phyloP scores from a whole-genome alignment of 164 flowering plant species.

The Aristolochia californica region DNA sequence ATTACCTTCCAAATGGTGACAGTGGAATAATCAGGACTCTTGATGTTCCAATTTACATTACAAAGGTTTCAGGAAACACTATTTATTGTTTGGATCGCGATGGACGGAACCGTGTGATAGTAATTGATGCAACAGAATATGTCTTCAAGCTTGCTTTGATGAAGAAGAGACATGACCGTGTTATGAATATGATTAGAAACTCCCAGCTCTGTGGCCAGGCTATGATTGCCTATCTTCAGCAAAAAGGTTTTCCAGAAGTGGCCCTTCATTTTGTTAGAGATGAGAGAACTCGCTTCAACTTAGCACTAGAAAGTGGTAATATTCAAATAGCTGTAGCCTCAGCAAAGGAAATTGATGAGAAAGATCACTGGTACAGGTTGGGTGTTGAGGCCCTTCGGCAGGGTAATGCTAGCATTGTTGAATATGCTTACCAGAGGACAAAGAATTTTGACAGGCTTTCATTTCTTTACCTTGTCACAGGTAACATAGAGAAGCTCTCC shows the following conservation, averaged over 20 bases:
- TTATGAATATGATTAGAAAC: slow-evolving; percentile 64
- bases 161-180: slow-evolving; percentile 65
- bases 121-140: slow-evolving; percentile 82
- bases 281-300: slow-evolving; percentile 70
- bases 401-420: slow-evolving; percentile 84
- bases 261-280: slow-evolving; percentile 89
- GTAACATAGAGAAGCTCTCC: slow-evolving; percentile 69
- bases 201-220: slow-evolving; percentile 93
- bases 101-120: slow-evolving; percentile 51
- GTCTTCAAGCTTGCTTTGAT: slow-evolving; percentile 51
- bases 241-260: slow-evolving; percentile 89
- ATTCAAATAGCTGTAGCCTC: slow-evolving; percentile 81
- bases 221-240: slow-evolving; percentile 89
- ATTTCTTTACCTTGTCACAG: slow-evolving; percentile 80
- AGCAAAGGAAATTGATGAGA: slow-evolving; percentile 79
- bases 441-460: slow-evolving; percentile 84
- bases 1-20: slow-evolving; percentile 86
- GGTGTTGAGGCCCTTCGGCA: slow-evolving; percentile 96
- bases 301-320: slow-evolving; percentile 87
- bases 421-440: slow-evolving; percentile 88
- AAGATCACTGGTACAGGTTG: slow-evolving; percentile 80
- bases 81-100: slow-evolving; percentile 65
- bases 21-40: slow-evolving; percentile 72
- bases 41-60: slow-evolving; percentile 58
- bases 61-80: slow-evolving; percentile 65